phyloP scores from a whole-genome alignment of 208 protist species.

The Trypanosomatidae sp. region DNA sequence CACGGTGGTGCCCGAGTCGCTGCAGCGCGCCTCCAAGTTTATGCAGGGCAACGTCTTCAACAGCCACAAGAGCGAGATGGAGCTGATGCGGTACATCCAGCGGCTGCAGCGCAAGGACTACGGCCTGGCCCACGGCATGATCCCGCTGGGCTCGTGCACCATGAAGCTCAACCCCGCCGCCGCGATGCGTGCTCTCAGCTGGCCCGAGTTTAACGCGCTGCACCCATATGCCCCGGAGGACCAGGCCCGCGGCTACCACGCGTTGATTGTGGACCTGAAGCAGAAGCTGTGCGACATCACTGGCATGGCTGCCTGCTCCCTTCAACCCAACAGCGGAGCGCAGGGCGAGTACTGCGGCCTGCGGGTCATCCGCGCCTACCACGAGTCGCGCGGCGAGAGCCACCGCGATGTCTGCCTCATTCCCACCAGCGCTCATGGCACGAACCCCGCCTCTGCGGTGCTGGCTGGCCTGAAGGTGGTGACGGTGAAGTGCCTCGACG shows the following conservation, averaged over 20 bases:
- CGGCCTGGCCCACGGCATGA: conserved; percentile 94
- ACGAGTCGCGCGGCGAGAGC: conserved; percentile 67
- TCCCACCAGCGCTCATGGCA: conserved; percentile 97
- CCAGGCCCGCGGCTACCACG: conserved; percentile 89
- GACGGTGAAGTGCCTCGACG: conserved; percentile 86
- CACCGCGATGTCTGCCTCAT: conserved; percentile 98
- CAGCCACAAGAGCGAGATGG: conserved; percentile 95
- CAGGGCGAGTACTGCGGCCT: conserved; percentile 98
- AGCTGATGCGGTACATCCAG: conserved; percentile 97
- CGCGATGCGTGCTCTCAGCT: conserved; percentile 96
- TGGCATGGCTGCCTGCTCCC: conserved; percentile 93
- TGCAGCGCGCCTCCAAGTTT: conserved; percentile 80
- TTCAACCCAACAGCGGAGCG: conserved; percentile 98
- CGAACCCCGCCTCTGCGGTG: conserved; percentile 97
- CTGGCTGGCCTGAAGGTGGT: conserved; percentile 94
- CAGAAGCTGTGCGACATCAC: conserved; percentile 93
- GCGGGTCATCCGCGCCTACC: conserved; percentile 78
- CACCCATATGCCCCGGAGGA: conserved; percentile 96
- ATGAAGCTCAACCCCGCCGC: conserved; percentile 99
- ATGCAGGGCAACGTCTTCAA: conserved; percentile 96
- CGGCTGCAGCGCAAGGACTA: conserved; percentile 95
- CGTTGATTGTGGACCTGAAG: conserved; percentile 80
- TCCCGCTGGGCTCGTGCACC: conserved; percentile 98
- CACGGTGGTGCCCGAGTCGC: conserved; percentile 35
- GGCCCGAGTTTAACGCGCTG: conserved; percentile 91